Conservation (phyloP, 2,329 filamentous ascomycete genomes). For the Leptodontidium sp. region DNA sequence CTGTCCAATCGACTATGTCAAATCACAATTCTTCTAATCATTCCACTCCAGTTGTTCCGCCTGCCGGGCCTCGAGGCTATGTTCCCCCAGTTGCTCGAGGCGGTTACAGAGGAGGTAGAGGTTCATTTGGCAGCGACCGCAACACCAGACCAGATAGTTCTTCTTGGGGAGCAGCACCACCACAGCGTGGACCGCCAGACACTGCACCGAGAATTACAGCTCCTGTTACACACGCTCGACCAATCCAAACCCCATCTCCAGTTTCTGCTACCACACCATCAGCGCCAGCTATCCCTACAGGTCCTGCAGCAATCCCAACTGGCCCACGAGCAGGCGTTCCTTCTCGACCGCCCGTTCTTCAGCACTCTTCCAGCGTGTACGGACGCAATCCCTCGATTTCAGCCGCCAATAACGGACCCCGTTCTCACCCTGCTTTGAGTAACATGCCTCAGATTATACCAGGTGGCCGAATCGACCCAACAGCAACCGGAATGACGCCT, state of each 20-base stretch:
- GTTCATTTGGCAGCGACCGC: constrained; percentile 43
- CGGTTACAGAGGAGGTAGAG: constrained; percentile 42
- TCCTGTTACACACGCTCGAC: constrained; percentile 31
- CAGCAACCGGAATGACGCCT: constrained; percentile 41
- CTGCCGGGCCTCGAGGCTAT: constrained; percentile 48
- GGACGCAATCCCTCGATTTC: constrained; percentile 28
- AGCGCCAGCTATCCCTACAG: constrained; percentile 41
- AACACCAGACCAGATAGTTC: constrained; percentile 40
- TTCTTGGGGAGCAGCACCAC: constrained; percentile 43
- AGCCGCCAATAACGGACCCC: constrained; percentile 36
- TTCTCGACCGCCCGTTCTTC: constrained; percentile 39
- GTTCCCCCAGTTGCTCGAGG: constrained; percentile 40
- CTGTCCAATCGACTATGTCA: constrained; percentile 31
- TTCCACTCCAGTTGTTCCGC: constrained; percentile 38
- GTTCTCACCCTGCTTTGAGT: constrained; percentile 46
- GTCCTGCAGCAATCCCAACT: constrained; percentile 44
- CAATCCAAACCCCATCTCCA: constrained; percentile 42
- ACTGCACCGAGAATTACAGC: constrained; percentile 32
- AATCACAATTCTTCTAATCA: constrained; percentile 12
- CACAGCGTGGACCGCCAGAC: constrained; percentile 36
- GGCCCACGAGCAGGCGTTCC: constrained; percentile 44
- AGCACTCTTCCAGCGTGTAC: constrained; percentile 42
- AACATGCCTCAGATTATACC: constrained; percentile 45
- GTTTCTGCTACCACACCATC: constrained; percentile 33
- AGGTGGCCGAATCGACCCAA: constrained; percentile 45